Evolutionary conservation across 495 filamentous ascomycete genomes (phyloP).

Genomic region (Trypethelium eluteriae): DNA sequence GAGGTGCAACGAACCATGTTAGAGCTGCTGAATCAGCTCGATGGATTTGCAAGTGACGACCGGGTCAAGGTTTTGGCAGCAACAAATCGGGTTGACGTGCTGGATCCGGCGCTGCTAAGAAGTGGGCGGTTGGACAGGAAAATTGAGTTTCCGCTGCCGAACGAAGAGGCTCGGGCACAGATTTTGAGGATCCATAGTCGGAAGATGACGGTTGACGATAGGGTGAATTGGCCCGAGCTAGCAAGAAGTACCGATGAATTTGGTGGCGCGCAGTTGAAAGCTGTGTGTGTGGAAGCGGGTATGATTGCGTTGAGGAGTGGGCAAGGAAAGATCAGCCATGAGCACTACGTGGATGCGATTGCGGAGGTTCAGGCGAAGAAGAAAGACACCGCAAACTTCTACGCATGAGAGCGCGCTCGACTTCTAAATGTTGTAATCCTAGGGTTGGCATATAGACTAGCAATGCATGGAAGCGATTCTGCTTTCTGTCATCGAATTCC

Average conservation of each 20-base stretch:
- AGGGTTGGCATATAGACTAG: background rate
- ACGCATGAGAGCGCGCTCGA: conserved; percentile 36
- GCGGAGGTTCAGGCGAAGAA: conserved; percentile 96
- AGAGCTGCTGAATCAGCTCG: conserved; percentile 96
- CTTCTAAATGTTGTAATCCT: background rate
- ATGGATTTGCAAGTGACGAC: conserved; percentile 98
- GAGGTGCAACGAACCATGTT: conserved; percentile 99
- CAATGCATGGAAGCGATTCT: background rate
- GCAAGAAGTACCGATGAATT: conserved; percentile 98
- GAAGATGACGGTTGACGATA: conserved; percentile 94
- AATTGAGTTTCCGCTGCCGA: conserved; percentile 99
- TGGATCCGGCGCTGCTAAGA: conserved; percentile 88
- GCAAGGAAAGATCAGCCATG: conserved; percentile 87
- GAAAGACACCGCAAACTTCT: conserved; percentile 69
- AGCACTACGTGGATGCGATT: conserved; percentile 99
- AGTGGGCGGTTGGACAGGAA: conserved; percentile 95
- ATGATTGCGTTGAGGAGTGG: conserved; percentile 97
- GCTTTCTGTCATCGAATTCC: background rate
- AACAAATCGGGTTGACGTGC: conserved; percentile 95
- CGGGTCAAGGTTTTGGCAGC: conserved; percentile 97
- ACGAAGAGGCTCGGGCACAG: conserved; percentile 94
- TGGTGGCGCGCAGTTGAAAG: conserved; percentile 93
- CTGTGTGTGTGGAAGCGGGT: conserved; percentile 96
- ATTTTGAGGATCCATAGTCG: conserved; percentile 95
- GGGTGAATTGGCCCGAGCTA: conserved; percentile 93